A percentile compares a stretch with the other conserved stretches of the same genome.
phyloP scores from a whole-genome alignment of 108 stramenopile genomes.

The Nitzschia sp. region DNA sequence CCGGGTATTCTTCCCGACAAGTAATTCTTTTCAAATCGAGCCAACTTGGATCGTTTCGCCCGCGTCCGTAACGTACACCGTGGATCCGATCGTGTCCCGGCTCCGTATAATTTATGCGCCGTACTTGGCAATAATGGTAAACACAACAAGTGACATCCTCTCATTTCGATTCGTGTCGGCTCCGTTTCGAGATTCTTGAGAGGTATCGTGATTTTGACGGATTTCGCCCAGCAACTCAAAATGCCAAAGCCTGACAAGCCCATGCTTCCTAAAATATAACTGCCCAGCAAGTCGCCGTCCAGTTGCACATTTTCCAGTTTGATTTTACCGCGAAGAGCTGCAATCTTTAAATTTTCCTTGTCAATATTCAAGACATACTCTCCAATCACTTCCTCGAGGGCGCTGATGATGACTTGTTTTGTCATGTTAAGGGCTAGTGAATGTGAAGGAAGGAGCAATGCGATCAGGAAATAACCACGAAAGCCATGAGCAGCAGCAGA shows the following conservation, averaged over 20 bases:
- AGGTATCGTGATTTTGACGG: slow-evolving; percentile 61
- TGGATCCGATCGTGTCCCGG: slow-evolving; percentile 61
- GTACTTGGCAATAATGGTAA: slow-evolving; percentile 75
- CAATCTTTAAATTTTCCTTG: slow-evolving; percentile 76
- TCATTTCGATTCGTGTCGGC: slow-evolving; percentile 64
- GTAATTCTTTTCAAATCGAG: slow-evolving; percentile 77
- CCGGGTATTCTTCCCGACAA: slow-evolving; percentile 68
- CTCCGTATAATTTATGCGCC: slow-evolving; percentile 64
- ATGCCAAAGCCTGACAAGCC: slow-evolving; percentile 80
- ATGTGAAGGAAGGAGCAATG: background rate
- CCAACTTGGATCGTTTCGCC: slow-evolving; percentile 72
- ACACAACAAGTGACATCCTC: slow-evolving; percentile 76
- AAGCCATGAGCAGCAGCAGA: too few relatives aligned
- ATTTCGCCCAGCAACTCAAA: slow-evolving; percentile 67
- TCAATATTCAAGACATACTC: slow-evolving; percentile 85
- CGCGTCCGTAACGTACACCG: slow-evolving; percentile 65
- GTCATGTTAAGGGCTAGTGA: slow-evolving; percentile 19
- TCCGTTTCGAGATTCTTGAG: slow-evolving; percentile 71
- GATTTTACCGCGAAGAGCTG: slow-evolving; percentile 71
- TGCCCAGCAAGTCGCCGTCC: slow-evolving; percentile 80
- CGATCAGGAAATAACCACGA: too few relatives aligned
- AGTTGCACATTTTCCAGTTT: slow-evolving; percentile 85
- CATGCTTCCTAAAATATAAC: slow-evolving; percentile 68
- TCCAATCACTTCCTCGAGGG: slow-evolving; percentile 78
- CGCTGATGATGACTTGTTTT: slow-evolving; percentile 34